Base-by-base conservation (phyloP, 306 rosid species). In the Bauhinia variegata region DNA sequence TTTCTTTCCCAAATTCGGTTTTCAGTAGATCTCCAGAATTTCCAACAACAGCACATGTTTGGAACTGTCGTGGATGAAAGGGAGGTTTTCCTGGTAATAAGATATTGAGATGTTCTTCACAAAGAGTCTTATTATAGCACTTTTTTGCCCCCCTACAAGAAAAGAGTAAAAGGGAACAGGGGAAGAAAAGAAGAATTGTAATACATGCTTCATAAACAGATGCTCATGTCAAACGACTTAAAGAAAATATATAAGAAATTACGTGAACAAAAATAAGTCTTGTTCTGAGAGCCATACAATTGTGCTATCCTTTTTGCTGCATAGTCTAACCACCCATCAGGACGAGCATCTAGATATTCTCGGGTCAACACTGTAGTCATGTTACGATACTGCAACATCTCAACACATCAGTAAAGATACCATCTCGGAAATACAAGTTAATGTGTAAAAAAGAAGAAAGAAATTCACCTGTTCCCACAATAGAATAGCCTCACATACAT, bases 11-110 rank as follows among this genome's bases (percentile, higher is more conserved):
- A 67, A 86, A 93, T 65, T 82, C 75, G 0, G 91, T 93, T 75
- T 86, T 88, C 65, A 93, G 80, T 79, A 93, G 98, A 80, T 93
- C 98, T 57, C 98, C 98, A 12, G 98, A 90, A 72, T 93, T 93
- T 65, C 98, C 98, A 66, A 93, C 98, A 83, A 93, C 98, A 48
- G 98, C 98, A 78, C 97, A 93, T 1, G 82, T 78, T 52, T 12
- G 84, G 65, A 93, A 93, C 58, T 93, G 98, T 51, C 83, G 71
- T 47, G 98, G 98, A 74, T 82, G 93, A 72, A 93, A 93, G 63
- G 98, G 97, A 17, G 97, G 90, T 69, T 86, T 88, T 17, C 86
- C 86, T 8, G 98, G 98, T 57, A 93, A 81, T 70, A 93, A 67
- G 76, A 90, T 67, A 77, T 90, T 78, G 46, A 93, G 97, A 65